phyloP scores from a whole-genome alignment of 108 stramenopile species.

The Aurantiochytrium sp. region DNA sequence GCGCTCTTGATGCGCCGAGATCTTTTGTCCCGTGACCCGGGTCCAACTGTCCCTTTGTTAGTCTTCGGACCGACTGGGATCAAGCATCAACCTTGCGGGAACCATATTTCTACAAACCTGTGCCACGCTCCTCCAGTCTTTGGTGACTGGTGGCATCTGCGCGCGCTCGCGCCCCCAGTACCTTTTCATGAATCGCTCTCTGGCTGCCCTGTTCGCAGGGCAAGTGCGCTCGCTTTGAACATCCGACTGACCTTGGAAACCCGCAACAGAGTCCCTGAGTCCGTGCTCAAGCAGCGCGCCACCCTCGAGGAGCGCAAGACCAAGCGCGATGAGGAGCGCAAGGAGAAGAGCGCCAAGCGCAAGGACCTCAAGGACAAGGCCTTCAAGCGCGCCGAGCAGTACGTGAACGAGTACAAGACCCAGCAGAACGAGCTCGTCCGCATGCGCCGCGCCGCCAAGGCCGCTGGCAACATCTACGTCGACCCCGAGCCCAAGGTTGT shows the following conservation, averaged over 20 bases:
- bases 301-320: neutral
- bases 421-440: constrained; percentile 76
- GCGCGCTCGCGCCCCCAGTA: too few species aligned
- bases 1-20: too few species aligned
- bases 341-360: constrained; percentile 60
- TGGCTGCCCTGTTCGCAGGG: too few species aligned
- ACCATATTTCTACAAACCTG: too few species aligned
- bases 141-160: too few species aligned
- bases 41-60: neutral
- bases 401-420: constrained; percentile 84
- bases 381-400: constrained; percentile 79
- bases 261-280: constrained; percentile 8
- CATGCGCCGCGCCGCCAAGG: constrained; percentile 94
- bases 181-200: too few species aligned
- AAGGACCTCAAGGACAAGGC: constrained; percentile 72
- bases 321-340: constrained; percentile 54
- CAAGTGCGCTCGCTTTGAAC: too few species aligned
- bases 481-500: constrained; percentile 92
- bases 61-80: neutral
- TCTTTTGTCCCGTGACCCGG: neutral
- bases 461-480: constrained; percentile 87
- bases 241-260: too few species aligned
- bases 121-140: too few species aligned
- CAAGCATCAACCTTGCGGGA: too few species aligned
- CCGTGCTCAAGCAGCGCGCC: constrained; percentile 4